Conservation (phyloP, 2,329 filamentous ascomycete genomes). For the Hymenoscyphus scutula region DNA sequence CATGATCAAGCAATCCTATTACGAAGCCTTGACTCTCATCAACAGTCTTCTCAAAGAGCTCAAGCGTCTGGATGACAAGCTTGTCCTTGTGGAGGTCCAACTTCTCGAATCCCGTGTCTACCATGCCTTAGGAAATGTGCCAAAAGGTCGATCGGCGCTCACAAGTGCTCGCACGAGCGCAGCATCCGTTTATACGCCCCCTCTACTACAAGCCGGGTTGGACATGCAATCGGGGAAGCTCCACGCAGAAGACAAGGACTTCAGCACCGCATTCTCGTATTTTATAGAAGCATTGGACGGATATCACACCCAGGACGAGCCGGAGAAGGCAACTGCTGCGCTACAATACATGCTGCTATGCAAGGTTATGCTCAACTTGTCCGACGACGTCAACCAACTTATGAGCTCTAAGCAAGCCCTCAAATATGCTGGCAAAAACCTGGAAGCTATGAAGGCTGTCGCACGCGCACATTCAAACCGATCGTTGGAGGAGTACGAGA, state of each 20-base stretch:
- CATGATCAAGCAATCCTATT: slow-evolving; percentile 97
- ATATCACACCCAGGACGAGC: slow-evolving; percentile 89
- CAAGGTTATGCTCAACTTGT: slow-evolving; percentile 99
- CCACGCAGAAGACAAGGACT: slow-evolving; percentile 97
- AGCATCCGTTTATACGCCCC: slow-evolving; percentile 95
- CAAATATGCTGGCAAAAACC: slow-evolving; percentile 91
- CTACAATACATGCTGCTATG: slow-evolving; percentile 99
- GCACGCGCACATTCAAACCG: slow-evolving; percentile 93
- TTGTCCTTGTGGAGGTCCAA: slow-evolving; percentile 96
- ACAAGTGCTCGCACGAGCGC: slow-evolving; percentile 93
- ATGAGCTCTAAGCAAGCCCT: slow-evolving; percentile 95
- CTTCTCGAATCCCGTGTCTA: slow-evolving; percentile 96
- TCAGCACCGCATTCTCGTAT: slow-evolving; percentile 98
- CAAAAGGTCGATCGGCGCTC: slow-evolving; percentile 91
- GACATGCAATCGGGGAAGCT: slow-evolving; percentile 99
- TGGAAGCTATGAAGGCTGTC: slow-evolving; percentile 99
- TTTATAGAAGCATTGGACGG: slow-evolving; percentile 99
- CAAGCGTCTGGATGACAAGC: slow-evolving; percentile 97
- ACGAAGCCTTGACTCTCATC: slow-evolving; percentile 94
- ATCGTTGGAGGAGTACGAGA: slow-evolving; percentile 95
- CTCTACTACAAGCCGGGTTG: slow-evolving; percentile 88
- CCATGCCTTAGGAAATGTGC: slow-evolving; percentile 93
- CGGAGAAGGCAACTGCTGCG: slow-evolving; percentile 86
- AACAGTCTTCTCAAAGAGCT: slow-evolving; percentile 94
- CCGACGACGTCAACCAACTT: slow-evolving; percentile 91